phyloP scores from a whole-genome alignment of 2,329 filamentous ascomycete genomes.

The Colletotrichum sp. region DNA sequence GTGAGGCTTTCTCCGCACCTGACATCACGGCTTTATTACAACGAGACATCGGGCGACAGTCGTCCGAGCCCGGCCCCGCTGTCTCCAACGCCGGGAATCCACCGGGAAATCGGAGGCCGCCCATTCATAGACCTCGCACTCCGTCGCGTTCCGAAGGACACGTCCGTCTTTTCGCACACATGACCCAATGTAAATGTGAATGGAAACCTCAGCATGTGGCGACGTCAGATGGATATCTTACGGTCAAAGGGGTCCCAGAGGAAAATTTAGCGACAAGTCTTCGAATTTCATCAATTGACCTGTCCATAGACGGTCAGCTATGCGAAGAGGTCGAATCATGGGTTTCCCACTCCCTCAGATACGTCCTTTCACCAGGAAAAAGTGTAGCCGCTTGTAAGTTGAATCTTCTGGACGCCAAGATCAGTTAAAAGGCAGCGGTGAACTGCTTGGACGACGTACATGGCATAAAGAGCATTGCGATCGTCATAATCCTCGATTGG shows the following conservation, averaged over 20 bases:
- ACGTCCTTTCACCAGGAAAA: background rate
- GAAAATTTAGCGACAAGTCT: background rate
- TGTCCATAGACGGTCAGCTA: background rate
- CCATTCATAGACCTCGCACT: background rate
- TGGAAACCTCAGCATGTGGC: background rate
- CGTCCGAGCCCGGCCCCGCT: background rate
- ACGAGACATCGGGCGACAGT: background rate
- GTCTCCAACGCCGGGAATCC: background rate
- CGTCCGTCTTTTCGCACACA: background rate
- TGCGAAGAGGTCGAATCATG: background rate
- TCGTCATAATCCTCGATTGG: background rate
- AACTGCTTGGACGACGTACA: background rate
- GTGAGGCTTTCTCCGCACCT: background rate
- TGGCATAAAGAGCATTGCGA: background rate
- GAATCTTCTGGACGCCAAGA: background rate
- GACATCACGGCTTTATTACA: background rate
- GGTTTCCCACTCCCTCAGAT: background rate
- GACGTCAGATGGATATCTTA: background rate
- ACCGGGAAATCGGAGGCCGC: conserved; percentile 20
- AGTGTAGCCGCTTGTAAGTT: background rate
- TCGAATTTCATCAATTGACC: background rate
- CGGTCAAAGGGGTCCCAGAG: background rate
- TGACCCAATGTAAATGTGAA: background rate
- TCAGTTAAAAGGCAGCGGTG: background rate
- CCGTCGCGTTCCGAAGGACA: background rate